Base-by-base conservation (phyloP, 495 filamentous ascomycete species). In the Aspergillus biplanus region DNA sequence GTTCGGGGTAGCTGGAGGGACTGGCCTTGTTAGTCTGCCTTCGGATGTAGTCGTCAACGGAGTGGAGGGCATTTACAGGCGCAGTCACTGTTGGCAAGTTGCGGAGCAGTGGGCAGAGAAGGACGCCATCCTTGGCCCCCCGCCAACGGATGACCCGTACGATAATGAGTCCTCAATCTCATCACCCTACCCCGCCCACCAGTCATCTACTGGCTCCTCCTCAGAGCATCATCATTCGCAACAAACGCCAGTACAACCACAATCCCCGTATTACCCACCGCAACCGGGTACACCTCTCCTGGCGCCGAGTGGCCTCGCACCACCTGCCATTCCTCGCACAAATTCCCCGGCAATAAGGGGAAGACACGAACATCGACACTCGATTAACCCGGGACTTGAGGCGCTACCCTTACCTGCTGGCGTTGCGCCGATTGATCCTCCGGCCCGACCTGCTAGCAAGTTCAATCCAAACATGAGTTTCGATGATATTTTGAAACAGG, bases 81-180 rank as follows among this genome's bases (percentile, higher is more conserved):
- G 93, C 32, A 91, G 87, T 65, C 95, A 98, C 74, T 97, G 93
- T 78, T 99, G 95, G 95, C 74, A 88, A 55, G 84, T 89, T 48
- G 93, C 91, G 13, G 87, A 90, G 71, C 83, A 87, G 59, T 96
- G 92, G 92, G 82, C 74, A 37, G 79, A 80, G 54, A 73, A 70
- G 21, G 78, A 76, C 44, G 65, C 68, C 32, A 67, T 81, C 15
- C 63, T 79, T 21, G 77, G 70, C 6, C 75, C 77, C 4, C 75
- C 78, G 1, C 69, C 72, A 52, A 63, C 75, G 4, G 78, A 80
- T 16, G 79, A 82, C 59, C 71, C 71, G 7, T 75, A 76, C 48
- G 79, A 79, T 37, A 74, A 77, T 33, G 78, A 78, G 33, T 78
- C 79, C 7, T 80, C 79, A 33, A 64, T 80, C 33, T 80, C 79